These are phyloP conservation scores for Vaccinium corymbosum DNA, from an alignment of 148 eudicot species.

Conservation along the genomic window DNA sequence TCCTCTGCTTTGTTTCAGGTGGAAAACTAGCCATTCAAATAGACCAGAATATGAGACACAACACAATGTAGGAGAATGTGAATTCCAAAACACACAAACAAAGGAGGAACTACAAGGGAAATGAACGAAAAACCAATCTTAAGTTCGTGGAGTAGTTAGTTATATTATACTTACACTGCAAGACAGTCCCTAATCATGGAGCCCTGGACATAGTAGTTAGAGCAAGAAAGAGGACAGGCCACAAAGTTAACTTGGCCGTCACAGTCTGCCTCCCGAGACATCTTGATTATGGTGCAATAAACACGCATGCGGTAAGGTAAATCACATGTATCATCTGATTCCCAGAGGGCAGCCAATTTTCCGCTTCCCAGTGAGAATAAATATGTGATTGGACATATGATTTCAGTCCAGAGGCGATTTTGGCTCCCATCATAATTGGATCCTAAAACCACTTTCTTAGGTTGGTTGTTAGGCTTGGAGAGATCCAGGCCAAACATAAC, in stretches of 20 bases:
- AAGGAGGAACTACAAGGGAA: no score
- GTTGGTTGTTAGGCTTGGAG: neutral
- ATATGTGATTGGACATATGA: no score
- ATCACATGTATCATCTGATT: neutral
- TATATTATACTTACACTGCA: no score
- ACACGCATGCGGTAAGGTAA: neutral
- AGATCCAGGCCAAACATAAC: neutral
- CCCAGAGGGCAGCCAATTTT: neutral
- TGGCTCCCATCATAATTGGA: neutral
- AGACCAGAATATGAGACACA: no score
- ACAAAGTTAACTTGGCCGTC: neutral
- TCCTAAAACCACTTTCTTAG: neutral
- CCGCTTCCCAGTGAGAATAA: neutral
- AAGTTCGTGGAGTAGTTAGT: no score
- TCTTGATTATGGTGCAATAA: neutral
- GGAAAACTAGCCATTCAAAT: no score
- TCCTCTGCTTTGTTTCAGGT: no score
- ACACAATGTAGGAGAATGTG: no score
- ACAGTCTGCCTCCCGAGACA: neutral
- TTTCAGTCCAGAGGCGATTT: neutral
- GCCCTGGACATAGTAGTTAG: neutral
- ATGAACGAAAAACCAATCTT: no score
- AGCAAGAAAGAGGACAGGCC: neutral
- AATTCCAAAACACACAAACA: no score
- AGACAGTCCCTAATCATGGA: neutral